Percentiles rank a stretch among this genome's conserved stretches.
Evolutionary conservation across 2,329 filamentous ascomycete genomes (phyloP).

Genomic region (Tricladium varicosporioides): DNA sequence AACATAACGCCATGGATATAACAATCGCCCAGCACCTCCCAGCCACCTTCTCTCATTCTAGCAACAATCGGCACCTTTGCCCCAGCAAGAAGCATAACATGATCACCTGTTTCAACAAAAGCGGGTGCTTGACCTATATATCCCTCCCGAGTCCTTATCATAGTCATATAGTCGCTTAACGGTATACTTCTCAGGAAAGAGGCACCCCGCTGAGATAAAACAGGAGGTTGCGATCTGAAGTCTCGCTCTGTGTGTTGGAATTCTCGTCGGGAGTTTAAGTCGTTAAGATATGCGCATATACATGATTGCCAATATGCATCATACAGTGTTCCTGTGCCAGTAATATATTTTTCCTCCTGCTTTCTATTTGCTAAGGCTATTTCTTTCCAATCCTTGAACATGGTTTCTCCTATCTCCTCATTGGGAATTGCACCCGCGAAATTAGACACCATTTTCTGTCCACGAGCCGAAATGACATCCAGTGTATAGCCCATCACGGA

Average conservation of each 20-base stretch:
- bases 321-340: slow-evolving; percentile 2
- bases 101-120: slow-evolving; percentile 8
- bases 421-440: slow-evolving; percentile 3
- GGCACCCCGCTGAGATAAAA: no score
- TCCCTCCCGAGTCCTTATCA: slow-evolving; percentile 8
- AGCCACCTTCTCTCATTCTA: neutral
- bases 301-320: slow-evolving; percentile 9
- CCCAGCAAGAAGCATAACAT: slow-evolving; percentile 4
- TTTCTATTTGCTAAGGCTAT: neutral
- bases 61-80: slow-evolving; percentile 8
- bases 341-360: neutral
- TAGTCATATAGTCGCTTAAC: slow-evolving; percentile 2
- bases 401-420: no score
- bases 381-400: slow-evolving; percentile 6
- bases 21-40: slow-evolving; percentile 4
- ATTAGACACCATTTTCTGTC: slow-evolving; percentile 5
- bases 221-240: no score
- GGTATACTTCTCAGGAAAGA: neutral
- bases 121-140: slow-evolving; percentile 7
- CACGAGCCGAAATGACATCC: slow-evolving; percentile 5
- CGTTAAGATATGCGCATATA: slow-evolving; percentile 3
- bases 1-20: slow-evolving; percentile 1
- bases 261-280: no score
- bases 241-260: no score
- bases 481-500: slow-evolving; percentile 4